Evolutionary conservation across 176 grass and related monocot genomes (phyloP).

Genomic region (Triticum urartu): DNA sequence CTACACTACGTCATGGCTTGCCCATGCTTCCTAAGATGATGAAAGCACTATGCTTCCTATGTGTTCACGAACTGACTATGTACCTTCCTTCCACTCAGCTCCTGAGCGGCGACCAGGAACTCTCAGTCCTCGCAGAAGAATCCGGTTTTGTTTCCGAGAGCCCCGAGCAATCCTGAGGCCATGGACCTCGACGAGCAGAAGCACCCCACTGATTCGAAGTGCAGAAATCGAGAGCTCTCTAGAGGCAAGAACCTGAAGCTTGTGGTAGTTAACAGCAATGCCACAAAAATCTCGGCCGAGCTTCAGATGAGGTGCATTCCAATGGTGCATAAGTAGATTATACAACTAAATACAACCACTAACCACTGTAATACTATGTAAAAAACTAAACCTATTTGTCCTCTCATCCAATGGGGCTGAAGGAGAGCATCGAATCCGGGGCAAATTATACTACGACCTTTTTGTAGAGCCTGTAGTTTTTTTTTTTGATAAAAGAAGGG

Average conservation of each 20-base stretch:
- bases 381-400: background rate
- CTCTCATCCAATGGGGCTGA: background rate
- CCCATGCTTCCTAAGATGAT: background rate
- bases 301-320: background rate
- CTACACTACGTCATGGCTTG: background rate
- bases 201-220: background rate
- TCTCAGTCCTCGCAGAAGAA: slow-evolving; percentile 65
- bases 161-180: slow-evolving; percentile 28
- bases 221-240: background rate
- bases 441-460: background rate
- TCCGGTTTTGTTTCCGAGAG: slow-evolving; percentile 54
- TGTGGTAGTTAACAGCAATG: background rate
- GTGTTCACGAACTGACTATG: background rate
- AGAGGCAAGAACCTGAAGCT: background rate
- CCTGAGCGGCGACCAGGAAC: slow-evolving; percentile 75
- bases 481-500: no score
- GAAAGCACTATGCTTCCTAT: background rate
- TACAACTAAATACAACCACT: slow-evolving; percentile 7
- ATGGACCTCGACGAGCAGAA: background rate
- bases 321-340: background rate
- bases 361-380: slow-evolving; percentile 18
- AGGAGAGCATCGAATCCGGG: background rate
- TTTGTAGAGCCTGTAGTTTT: slow-evolving; percentile 19
- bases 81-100: slow-evolving; percentile 32
- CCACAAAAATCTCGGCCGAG: background rate